Conservation (phyloP, 139 green algal genomes). For the Raphidocelis subcapitata region DNA sequence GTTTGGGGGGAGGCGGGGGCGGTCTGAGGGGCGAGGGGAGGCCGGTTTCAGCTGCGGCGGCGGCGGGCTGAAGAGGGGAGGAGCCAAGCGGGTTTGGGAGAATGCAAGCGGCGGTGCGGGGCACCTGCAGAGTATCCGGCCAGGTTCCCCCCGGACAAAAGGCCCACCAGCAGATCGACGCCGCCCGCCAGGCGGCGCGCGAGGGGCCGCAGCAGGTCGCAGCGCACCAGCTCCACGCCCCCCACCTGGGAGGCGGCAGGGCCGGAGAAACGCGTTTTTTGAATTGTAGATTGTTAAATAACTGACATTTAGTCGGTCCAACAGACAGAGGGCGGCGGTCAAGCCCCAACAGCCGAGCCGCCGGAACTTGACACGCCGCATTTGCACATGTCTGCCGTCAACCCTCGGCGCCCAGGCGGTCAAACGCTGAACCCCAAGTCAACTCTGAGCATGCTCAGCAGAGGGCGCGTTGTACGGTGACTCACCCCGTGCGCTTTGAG, state of each 20-base stretch:
- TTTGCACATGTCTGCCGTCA: not conserved
- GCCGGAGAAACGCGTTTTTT: not conserved
- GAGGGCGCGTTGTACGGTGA: too few species aligned
- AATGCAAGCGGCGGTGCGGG: not conserved
- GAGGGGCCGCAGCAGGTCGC: conserved; percentile 44
- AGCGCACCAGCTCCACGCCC: conserved; percentile 47
- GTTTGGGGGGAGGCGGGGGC: not conserved
- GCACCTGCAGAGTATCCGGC: not conserved
- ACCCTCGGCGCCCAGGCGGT: too few species aligned
- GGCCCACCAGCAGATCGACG: conserved; percentile 63
- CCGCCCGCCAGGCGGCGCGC: conserved; percentile 19
- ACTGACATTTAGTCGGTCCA: not conserved
- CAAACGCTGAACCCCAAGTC: not conserved
- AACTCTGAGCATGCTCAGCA: not conserved
- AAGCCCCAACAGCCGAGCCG: not conserved
- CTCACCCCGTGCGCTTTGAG: conserved; percentile 50
- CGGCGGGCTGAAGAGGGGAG: not conserved
- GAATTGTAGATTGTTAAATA: not conserved
- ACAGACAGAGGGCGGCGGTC: not conserved
- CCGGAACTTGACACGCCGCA: not conserved
- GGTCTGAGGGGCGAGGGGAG: not conserved
- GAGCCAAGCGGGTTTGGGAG: not conserved
- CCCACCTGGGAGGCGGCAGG: conserved; percentile 29
- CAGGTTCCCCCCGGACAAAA: not conserved
- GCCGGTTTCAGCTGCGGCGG: not conserved